Evolutionary conservation across 140 eudicot genomes (phyloP).

Genomic region (Erigeron philadelphicus): DNA sequence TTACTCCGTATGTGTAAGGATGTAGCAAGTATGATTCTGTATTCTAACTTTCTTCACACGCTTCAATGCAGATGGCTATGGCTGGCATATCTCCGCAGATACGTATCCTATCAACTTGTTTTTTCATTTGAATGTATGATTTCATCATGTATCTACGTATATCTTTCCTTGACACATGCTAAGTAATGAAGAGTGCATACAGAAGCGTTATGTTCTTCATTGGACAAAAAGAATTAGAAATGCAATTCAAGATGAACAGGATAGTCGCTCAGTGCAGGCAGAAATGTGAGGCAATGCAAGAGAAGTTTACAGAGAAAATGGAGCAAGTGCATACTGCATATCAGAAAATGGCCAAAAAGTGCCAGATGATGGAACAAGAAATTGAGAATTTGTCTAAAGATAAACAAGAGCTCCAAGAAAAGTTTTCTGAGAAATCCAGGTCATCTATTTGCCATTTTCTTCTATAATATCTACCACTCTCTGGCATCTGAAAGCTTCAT

Average conservation of each 20-base stretch:
- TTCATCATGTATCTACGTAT: conserved; percentile 6
- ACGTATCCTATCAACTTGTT: conserved; percentile 52
- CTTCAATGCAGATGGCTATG: conserved; percentile 69
- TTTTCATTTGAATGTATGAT: not conserved
- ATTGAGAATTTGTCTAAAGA: conserved; percentile 75
- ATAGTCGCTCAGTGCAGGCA: conserved; percentile 70
- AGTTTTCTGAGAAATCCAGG: conserved; percentile 91
- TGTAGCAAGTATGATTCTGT: conserved; percentile 17
- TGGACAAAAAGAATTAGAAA: conserved; percentile 89
- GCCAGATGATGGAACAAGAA: conserved; percentile 95
- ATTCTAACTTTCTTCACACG: conserved; percentile 20
- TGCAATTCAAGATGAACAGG: conserved; percentile 89
- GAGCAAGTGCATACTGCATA: conserved; percentile 85
- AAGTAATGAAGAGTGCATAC: conserved; percentile 92
- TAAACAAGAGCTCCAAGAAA: conserved; percentile 90
- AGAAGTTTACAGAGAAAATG: conserved; percentile 72
- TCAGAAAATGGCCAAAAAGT: conserved; percentile 84
- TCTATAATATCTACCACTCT: not conserved
- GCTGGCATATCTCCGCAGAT: conserved; percentile 86
- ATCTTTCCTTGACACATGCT: conserved; percentile 41
- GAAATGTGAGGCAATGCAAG: conserved; percentile 85
- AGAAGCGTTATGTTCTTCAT: conserved; percentile 80
- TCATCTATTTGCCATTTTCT: conserved; percentile 12
- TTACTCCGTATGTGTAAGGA: not conserved
- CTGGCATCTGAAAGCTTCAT: not conserved